Evolutionary conservation across 1,284 basidiomycete genomes (phyloP).

Genomic region (Apiotrichum domesticum): DNA sequence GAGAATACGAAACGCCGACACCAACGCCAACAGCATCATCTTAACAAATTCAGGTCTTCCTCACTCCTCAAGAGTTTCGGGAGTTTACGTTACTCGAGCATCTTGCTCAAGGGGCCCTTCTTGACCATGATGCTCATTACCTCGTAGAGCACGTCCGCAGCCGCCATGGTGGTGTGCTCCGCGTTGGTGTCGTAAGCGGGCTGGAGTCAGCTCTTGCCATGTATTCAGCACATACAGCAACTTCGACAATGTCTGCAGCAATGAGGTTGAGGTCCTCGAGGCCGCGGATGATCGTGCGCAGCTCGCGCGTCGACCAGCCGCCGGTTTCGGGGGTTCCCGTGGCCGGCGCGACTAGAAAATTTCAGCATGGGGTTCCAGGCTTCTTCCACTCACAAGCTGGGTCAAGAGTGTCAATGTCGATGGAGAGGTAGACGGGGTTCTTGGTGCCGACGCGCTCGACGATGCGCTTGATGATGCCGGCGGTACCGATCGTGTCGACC

Average conservation of each 20-base stretch:
- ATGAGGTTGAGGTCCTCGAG: conserved; percentile 38
- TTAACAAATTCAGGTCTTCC: too few relatives aligned
- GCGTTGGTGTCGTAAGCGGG: conserved; percentile 28
- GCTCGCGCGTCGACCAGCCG: conserved; percentile 42
- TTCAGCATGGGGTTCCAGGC: background rate
- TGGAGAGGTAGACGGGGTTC: conserved; percentile 15
- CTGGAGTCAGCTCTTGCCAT: background rate
- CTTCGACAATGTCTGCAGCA: conserved; percentile 35
- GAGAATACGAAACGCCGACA: too few relatives aligned
- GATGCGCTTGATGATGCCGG: conserved; percentile 32
- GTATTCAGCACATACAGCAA: conserved; percentile 1
- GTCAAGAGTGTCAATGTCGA: conserved; percentile 28
- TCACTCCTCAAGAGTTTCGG: background rate
- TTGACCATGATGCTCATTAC: conserved; percentile 22
- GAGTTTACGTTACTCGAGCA: background rate
- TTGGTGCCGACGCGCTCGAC: conserved; percentile 21
- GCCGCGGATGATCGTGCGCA: conserved; percentile 35
- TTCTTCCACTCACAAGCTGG: conserved; percentile 7
- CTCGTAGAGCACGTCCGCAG: conserved; percentile 39
- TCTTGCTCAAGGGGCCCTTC: conserved; percentile 3
- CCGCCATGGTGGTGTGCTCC: conserved; percentile 41
- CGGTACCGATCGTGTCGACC: conserved; percentile 39
- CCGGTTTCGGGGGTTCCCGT: conserved; percentile 31
- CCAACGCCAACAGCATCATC: too few relatives aligned
- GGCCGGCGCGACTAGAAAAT: background rate